Evolutionary conservation across 1,284 basidiomycete genomes (phyloP).

Genomic region (Sanghuangporus sanghuang): DNA sequence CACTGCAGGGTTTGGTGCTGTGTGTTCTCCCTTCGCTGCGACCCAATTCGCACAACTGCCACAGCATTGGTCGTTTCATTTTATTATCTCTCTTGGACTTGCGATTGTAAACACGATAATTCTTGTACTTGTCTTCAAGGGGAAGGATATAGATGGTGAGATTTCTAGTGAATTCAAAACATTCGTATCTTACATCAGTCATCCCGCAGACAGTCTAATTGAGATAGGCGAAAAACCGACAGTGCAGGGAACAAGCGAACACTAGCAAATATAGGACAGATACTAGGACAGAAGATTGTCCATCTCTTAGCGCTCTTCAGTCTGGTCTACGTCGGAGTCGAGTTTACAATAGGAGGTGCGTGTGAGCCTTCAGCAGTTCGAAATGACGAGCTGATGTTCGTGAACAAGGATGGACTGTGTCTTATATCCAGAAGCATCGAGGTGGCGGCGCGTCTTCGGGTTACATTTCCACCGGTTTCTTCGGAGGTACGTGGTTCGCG

Average conservation of each 20-base stretch:
- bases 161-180: neutral
- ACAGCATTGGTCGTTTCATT: constrained; percentile 30
- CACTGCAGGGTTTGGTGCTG: constrained; percentile 24
- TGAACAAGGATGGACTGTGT: constrained; percentile 31
- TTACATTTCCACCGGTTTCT: constrained; percentile 31
- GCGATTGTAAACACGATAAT: constrained; percentile 25
- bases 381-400: neutral
- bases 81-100: constrained; percentile 33
- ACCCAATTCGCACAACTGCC: constrained; percentile 27
- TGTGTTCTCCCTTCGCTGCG: constrained; percentile 27
- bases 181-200: neutral
- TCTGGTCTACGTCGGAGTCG: constrained; percentile 28
- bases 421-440: constrained; percentile 29
- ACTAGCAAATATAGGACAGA: constrained; percentile 21
- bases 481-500: constrained; percentile 23
- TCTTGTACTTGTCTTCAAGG: constrained; percentile 30
- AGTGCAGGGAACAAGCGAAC: constrained; percentile 21
- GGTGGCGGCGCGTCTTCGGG: constrained; percentile 28
- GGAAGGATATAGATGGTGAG: constrained; percentile 31
- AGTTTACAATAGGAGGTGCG: constrained; percentile 26
- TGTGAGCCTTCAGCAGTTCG: neutral
- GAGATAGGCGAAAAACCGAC: constrained; percentile 19
- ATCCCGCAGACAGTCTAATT: constrained; percentile 8
- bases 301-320: constrained; percentile 26
- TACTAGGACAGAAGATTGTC: constrained; percentile 19